Percentiles rank a stretch among this genome's conserved stretches.
These are phyloP conservation scores for Conticribra guillardii DNA, from an alignment of 108 stramenopile genomes.

Conservation along the genomic window DNA sequence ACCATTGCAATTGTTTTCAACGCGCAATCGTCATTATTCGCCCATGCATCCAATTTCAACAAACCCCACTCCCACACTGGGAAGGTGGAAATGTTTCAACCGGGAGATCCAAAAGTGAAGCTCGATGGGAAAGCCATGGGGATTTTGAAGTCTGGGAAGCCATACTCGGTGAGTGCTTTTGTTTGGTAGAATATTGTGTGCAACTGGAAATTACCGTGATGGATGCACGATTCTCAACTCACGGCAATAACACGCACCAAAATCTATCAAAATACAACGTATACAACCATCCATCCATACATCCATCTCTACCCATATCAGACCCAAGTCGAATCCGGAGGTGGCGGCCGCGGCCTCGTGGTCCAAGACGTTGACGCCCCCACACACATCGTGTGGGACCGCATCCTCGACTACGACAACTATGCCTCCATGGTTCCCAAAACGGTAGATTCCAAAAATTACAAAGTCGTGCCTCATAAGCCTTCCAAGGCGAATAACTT, in stretches of 20 bases:
- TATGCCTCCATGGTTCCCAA: constrained; percentile 60
- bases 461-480: constrained; percentile 42
- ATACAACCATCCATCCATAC: not conserved
- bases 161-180: constrained; percentile 51
- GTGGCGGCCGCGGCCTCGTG: constrained; percentile 59
- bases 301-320: not conserved
- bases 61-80: constrained; percentile 59
- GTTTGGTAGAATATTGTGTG: too few species aligned
- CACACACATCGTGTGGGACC: constrained; percentile 59
- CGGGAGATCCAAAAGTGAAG: constrained; percentile 64
- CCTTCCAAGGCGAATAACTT: constrained; percentile 48
- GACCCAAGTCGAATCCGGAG: constrained; percentile 56
- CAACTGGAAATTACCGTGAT: not conserved
- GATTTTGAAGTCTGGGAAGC: constrained; percentile 56
- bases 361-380: constrained; percentile 69
- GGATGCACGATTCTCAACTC: too few species aligned
- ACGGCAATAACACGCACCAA: not conserved
- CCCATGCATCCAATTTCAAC: constrained; percentile 52
- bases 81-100: constrained; percentile 55
- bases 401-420: constrained; percentile 61
- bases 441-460: constrained; percentile 56
- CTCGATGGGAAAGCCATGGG: constrained; percentile 50
- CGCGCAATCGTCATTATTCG: constrained; percentile 1
- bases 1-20: not conserved
- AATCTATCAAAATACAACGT: not conserved